Conservation (phyloP, 106 monocot species). For the Gastrodia elata region DNA sequence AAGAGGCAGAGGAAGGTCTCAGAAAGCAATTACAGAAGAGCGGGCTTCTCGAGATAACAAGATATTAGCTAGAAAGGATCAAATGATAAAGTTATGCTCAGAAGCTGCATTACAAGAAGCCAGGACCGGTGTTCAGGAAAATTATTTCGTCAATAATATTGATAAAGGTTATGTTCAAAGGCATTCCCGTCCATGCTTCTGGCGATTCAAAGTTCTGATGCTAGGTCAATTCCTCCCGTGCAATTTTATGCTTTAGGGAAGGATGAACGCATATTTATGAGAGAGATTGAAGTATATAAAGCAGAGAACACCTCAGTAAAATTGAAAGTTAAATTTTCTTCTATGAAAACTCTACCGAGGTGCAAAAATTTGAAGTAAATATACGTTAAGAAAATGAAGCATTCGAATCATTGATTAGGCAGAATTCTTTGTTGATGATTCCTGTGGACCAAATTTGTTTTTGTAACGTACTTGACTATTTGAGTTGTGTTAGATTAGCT, state of each 20-base stretch:
- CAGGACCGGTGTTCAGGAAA: constrained; percentile 9
- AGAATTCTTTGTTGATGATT: constrained; percentile 96
- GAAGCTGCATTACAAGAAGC: constrained; percentile 7
- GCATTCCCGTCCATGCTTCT: constrained; percentile 16
- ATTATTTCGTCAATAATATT: not conserved
- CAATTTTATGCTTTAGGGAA: constrained; percentile 93
- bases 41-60: constrained; percentile 14
- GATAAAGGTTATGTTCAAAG: constrained; percentile 18
- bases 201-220: constrained; percentile 10
- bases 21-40: constrained; percentile 16
- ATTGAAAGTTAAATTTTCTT: constrained; percentile 90
- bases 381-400: constrained; percentile 80
- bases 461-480: not conserved
- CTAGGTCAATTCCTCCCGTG: constrained; percentile 63
- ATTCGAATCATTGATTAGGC: constrained; percentile 96
- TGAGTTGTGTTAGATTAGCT: not conserved
- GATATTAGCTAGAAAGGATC: constrained; percentile 13
- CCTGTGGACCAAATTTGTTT: constrained; percentile 77
- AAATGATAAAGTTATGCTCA: not conserved
- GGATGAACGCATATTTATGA: constrained; percentile 65
- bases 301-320: constrained; percentile 74
- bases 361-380: constrained; percentile 91
- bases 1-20: constrained; percentile 32
- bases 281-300: constrained; percentile 95
- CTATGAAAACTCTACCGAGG: constrained; percentile 93